Evolutionary conservation across 2,329 filamentous ascomycete species (phyloP).

Genomic region (Xylariaceae sp.): DNA sequence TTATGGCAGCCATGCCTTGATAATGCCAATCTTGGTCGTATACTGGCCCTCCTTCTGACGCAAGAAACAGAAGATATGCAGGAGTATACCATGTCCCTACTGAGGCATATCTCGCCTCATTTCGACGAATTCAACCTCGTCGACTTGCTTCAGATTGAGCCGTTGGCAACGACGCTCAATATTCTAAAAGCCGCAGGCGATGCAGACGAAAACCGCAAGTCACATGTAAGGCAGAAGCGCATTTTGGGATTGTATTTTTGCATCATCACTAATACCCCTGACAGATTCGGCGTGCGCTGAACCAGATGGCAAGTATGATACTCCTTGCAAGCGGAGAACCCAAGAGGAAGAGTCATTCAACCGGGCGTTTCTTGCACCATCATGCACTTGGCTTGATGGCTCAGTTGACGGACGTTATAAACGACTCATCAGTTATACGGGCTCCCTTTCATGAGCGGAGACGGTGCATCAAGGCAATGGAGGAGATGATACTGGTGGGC

Average conservation of each 20-base stretch:
- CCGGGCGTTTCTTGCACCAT: constrained; percentile 72
- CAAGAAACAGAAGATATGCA: constrained; percentile 56
- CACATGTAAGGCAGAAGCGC: constrained; percentile 47
- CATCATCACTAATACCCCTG: constrained; percentile 26
- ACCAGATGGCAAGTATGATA: constrained; percentile 41
- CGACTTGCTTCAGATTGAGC: constrained; percentile 67
- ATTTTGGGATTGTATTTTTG: neutral
- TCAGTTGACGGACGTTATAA: constrained; percentile 72
- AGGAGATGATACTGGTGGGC: constrained; percentile 78
- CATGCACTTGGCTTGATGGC: constrained; percentile 85
- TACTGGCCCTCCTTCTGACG: constrained; percentile 54
- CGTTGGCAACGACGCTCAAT: constrained; percentile 71
- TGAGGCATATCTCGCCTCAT: constrained; percentile 63
- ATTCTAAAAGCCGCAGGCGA: constrained; percentile 76
- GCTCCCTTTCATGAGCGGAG: constrained; percentile 62
- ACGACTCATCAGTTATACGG: constrained; percentile 53
- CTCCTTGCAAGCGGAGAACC: constrained; percentile 37
- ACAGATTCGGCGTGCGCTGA: constrained; percentile 45
- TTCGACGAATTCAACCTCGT: constrained; percentile 63
- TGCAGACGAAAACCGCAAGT: constrained; percentile 50
- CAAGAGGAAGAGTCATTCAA: constrained; percentile 49
- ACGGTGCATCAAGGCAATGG: constrained; percentile 74
- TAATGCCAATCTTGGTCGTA: constrained; percentile 50
- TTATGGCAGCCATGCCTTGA: constrained; percentile 52
- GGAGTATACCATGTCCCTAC: constrained; percentile 59